Evolutionary conservation across 2,329 filamentous ascomycete species (phyloP), one percentile per base, ranked within the genome.

Genomic region (Cordyceps javanica): DNA sequence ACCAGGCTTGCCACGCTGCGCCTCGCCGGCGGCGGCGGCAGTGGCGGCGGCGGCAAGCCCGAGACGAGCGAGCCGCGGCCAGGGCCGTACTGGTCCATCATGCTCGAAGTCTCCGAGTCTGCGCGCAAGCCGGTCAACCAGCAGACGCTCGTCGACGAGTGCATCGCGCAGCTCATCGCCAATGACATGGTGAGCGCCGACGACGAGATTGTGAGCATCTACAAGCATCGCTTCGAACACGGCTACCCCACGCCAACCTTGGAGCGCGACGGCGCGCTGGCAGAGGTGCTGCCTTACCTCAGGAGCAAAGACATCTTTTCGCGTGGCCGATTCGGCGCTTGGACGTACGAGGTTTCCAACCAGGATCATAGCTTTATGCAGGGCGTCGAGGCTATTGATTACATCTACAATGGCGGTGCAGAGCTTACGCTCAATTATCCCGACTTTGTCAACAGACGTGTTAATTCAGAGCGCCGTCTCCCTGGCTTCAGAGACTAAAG

Each of bases 371-470:
- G 59, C 16, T 94, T 94, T 75, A 94, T 94, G 90, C 78, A 93
- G 62, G 90, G 90, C 71, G 92, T 96, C n/a, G 92, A 97, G 77
- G 92, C 92, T 50, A 91, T 86, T 41, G 92, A 97, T 77, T 85
- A 90, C 77, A 90, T 96, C 69, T 83, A 91, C 74, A 91, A 88
- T 73, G 92, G 92, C 64, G 87, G 89, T 41, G 88, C 91, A 44
- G 92, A 97, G 82, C 78, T 96, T 68, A 96, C 92, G 30, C 84
- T 96, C 70, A 96, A 96, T 82, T 94, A 96, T 80, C 92, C 91
- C 59, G 91, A 96, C 77, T 96, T 96, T 70, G 91, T 97, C 79
- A 97, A 97, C 77, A 74, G 73, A 58, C 84, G 88, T 66, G 75
- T 80, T 70, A 91, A 91, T 79, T 66, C 60, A 45, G 55, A 50